Evolutionary conservation across 768 basidiomycete genomes (phyloP).

Genomic region (Naematelia aurantialba): DNA sequence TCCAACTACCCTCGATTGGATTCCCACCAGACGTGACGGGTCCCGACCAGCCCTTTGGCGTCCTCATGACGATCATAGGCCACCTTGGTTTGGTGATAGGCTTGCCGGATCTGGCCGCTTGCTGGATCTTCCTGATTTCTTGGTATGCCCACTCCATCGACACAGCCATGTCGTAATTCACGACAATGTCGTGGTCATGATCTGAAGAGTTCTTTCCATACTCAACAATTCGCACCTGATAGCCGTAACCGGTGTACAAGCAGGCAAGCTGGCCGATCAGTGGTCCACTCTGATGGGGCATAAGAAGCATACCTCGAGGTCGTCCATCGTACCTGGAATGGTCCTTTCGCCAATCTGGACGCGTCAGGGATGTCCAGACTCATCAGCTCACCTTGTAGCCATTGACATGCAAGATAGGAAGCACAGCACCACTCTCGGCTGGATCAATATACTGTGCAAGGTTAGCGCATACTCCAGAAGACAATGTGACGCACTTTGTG

Average conservation of each 20-base stretch:
- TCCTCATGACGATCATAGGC: conserved; percentile 80
- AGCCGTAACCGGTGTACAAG: conserved; percentile 61
- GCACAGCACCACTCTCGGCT: conserved; percentile 78
- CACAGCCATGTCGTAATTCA: conserved; percentile 75
- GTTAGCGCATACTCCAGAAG: background rate
- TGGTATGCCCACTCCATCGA: conserved; percentile 71
- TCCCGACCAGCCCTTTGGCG: conserved; percentile 75
- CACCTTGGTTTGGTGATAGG: conserved; percentile 84
- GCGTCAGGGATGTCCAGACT: conserved; percentile 19
- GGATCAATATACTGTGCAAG: conserved; percentile 68
- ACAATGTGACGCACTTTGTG: conserved; percentile 56
- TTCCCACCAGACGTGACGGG: conserved; percentile 67
- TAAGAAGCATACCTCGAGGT: conserved; percentile 58
- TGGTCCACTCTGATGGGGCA: background rate
- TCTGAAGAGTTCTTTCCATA: conserved; percentile 55
- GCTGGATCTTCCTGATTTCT: conserved; percentile 63
- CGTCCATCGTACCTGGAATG: conserved; percentile 84
- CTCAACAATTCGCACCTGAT: conserved; percentile 78
- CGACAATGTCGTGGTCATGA: conserved; percentile 39
- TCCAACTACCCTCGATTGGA: conserved; percentile 75
- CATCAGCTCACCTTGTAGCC: conserved; percentile 24
- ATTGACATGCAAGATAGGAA: conserved; percentile 86
- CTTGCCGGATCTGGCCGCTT: conserved; percentile 68
- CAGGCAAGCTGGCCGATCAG: conserved; percentile 51
- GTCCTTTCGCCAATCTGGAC: conserved; percentile 77